Evolutionary conservation across 2,329 filamentous ascomycete species (phyloP).

Genomic region (Colletotrichum tofieldiae): DNA sequence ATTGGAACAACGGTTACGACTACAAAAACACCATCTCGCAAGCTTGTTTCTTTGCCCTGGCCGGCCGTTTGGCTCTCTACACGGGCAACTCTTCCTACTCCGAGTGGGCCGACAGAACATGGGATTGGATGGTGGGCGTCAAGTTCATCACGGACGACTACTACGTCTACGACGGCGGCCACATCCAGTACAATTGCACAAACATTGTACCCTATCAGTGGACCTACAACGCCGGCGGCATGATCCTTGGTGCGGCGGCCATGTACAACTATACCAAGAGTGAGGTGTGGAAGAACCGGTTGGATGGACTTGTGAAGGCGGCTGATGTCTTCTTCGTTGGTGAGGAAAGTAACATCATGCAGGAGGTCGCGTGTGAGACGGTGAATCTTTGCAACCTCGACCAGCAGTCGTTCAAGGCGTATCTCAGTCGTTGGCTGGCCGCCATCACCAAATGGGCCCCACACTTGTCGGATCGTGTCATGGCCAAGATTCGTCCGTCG

Average conservation of each 20-base stretch:
- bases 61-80: constrained; percentile 80
- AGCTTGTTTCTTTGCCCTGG: constrained; percentile 74
- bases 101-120: constrained; percentile 82
- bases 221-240: constrained; percentile 78
- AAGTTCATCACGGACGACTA: constrained; percentile 74
- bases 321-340: constrained; percentile 70
- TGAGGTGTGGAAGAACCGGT: constrained; percentile 70
- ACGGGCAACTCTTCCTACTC: constrained; percentile 84
- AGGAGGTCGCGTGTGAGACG: constrained; percentile 76
- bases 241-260: constrained; percentile 76
- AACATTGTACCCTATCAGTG: constrained; percentile 75
- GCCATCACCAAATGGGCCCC: constrained; percentile 76
- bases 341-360: constrained; percentile 70
- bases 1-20: constrained; percentile 85
- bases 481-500: constrained; percentile 68
- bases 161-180: constrained; percentile 75
- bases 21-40: constrained; percentile 81
- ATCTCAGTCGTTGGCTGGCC: constrained; percentile 74
- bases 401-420: constrained; percentile 76
- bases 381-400: constrained; percentile 74
- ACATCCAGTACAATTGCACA: constrained; percentile 71
- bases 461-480: constrained; percentile 67
- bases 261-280: constrained; percentile 76
- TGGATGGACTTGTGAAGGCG: constrained; percentile 70
- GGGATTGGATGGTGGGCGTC: constrained; percentile 75